phyloP scores from a whole-genome alignment of 352 stramenopile species.

The Pythium coloratum region DNA sequence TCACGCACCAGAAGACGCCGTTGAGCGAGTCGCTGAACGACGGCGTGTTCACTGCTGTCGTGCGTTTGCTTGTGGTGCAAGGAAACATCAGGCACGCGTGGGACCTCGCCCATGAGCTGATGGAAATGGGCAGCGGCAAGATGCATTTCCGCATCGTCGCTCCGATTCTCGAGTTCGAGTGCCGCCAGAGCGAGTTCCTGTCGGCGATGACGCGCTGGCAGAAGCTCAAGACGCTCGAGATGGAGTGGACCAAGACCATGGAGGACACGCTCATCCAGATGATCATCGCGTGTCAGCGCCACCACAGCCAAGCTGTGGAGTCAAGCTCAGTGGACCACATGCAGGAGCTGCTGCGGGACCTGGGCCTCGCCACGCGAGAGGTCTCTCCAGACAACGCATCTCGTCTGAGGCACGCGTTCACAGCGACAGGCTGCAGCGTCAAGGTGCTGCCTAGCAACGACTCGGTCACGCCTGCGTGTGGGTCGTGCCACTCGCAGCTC shows the following conservation, averaged over 20 bases:
- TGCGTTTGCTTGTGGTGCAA: constrained; percentile 52
- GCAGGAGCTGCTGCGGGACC: constrained; percentile 52
- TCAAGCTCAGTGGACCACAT: constrained; percentile 51
- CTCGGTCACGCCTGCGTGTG: constrained; percentile 40
- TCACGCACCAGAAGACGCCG: constrained; percentile 24
- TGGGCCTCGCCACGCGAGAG: constrained; percentile 56
- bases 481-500: constrained; percentile 39
- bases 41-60: constrained; percentile 51
- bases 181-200: constrained; percentile 38
- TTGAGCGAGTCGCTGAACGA: constrained; percentile 67
- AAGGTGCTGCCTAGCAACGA: constrained; percentile 44
- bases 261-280: constrained; percentile 71
- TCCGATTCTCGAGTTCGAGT: constrained; percentile 62
- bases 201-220: constrained; percentile 54
- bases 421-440: constrained; percentile 32
- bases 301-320: constrained; percentile 21
- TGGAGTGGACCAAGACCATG: constrained; percentile 77
- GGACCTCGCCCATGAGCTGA: constrained; percentile 46
- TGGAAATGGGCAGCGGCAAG: constrained; percentile 29
- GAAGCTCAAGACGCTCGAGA: constrained; percentile 47
- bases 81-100: constrained; percentile 47
- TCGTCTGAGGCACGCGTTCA: constrained; percentile 45
- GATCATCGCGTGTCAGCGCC: constrained; percentile 49
- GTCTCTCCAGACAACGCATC: constrained; percentile 49
- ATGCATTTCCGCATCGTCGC: constrained; percentile 73